Evolutionary conservation across 306 rosid genomes (phyloP), one percentile per base, ranked within the genome.

Genomic region (Malus sieversii): DNA sequence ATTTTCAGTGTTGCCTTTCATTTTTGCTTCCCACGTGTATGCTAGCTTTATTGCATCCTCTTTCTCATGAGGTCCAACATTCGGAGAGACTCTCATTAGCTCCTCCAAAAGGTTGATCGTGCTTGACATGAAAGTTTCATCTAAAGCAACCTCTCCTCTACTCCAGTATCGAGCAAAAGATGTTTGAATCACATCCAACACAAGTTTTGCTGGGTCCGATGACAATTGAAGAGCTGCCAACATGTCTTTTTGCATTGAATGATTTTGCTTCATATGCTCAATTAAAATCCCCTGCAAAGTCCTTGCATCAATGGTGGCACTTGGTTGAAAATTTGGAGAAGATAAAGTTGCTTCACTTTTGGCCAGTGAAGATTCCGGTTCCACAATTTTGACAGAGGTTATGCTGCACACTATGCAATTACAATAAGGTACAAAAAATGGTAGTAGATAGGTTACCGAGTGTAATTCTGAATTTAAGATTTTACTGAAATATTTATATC

Each of bases 1-100:
- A 64, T 82, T 72, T 62, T 75, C 84, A 42, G 44, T 13, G 55
- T 53, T 57, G 75, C 45, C 73, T 40, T 38, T 30, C 68, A 84
- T 76, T 77, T 71, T 77, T 10, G 74, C 79, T 78, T 83, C 83
- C 90, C 90, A 81, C 18, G 74, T 68, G 71, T 66, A 10, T 27
- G 89, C 92, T 12, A 92, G 73, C 70, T 83, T 84, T 78, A 44
- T 67, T 20, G 96, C 96, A 78, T 76, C 84, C 29, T 82, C 83
- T 70, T 80, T 81, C 40, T 83, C 4, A 38, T 70, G 82, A 9
- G 87, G 74, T 63, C 66, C 77, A 74, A 90, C 71, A 23, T 57
- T 51, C 25, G 87, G 88, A 23, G 89, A 85, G 72, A 87, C 80
- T 78, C 66, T 72, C 76, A 65, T 80, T 25, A 90, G 83, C 66